These are phyloP conservation scores for Cladosporium sphaerospermum DNA, from an alignment of 2,329 filamentous ascomycete species.

Conservation along the genomic window DNA sequence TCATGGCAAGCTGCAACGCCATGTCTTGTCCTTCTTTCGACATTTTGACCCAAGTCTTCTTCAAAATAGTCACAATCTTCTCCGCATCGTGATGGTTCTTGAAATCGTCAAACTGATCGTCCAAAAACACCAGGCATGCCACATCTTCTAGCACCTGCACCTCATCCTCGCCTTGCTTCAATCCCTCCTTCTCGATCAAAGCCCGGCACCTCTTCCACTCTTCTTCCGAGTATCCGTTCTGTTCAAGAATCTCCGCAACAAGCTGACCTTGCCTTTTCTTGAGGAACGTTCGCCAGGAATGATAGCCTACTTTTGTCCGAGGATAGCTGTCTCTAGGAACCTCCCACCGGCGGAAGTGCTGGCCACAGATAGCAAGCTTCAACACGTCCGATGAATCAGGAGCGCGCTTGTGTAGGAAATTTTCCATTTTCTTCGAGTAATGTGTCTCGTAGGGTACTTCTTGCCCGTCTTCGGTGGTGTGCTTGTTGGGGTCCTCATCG, in stretches of 20 bases:
- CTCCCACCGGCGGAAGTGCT: slow-evolving; percentile 83
- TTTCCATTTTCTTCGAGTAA: slow-evolving; percentile 74
- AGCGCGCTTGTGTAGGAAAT: slow-evolving; percentile 58
- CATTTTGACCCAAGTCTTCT: slow-evolving; percentile 75
- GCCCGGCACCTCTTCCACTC: slow-evolving; percentile 58
- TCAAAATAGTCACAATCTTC: slow-evolving; percentile 65
- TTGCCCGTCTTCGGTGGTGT: slow-evolving; percentile 38
- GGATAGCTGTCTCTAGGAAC: slow-evolving; percentile 68
- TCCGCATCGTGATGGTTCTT: slow-evolving; percentile 67
- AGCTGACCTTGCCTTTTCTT: slow-evolving; percentile 66
- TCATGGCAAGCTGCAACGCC: slow-evolving; percentile 61
- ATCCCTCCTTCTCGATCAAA: slow-evolving; percentile 72
- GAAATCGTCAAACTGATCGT: slow-evolving; percentile 80
- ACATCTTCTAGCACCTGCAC: slow-evolving; percentile 77
- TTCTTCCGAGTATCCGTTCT: slow-evolving; percentile 44
- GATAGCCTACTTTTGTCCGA: slow-evolving; percentile 68
- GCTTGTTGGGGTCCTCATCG: slow-evolving; percentile 57
- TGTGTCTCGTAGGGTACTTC: slow-evolving; percentile 69
- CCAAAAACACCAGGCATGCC: slow-evolving; percentile 79
- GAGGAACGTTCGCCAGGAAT: slow-evolving; percentile 69
- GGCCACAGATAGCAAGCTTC: slow-evolving; percentile 71
- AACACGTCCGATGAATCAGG: slow-evolving; percentile 61
- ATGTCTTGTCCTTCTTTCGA: slow-evolving; percentile 54
- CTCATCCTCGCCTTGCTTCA: slow-evolving; percentile 57
- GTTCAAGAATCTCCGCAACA: slow-evolving; percentile 47